A percentile compares a stretch with the other conserved stretches of the same genome.
These are phyloP conservation scores for Kalmusia sp. DNA, from an alignment of 2,329 filamentous ascomycete species.

Conservation along the genomic window DNA sequence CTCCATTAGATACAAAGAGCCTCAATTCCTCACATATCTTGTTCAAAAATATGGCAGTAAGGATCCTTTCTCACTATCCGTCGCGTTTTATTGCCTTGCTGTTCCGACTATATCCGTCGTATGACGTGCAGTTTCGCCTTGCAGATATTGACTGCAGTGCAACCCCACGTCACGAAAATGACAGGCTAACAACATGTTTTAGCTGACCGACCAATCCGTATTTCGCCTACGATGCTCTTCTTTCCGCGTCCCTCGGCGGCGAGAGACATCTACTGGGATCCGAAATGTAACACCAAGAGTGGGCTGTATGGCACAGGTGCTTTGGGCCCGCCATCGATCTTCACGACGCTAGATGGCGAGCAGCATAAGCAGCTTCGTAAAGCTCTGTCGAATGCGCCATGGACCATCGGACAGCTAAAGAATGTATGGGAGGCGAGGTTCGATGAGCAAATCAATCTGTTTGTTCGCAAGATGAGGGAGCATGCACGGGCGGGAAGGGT, in stretches of 20 bases:
- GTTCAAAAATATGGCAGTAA: constrained; percentile 38
- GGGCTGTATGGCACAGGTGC: constrained; percentile 45
- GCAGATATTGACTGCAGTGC: constrained; percentile 5
- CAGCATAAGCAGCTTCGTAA: constrained; percentile 45
- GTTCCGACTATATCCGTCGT: background rate
- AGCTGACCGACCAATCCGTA: constrained; percentile 46
- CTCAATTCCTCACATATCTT: constrained; percentile 37
- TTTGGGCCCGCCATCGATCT: constrained; percentile 46
- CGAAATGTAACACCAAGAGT: constrained; percentile 45
- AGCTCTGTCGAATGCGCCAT: constrained; percentile 45
- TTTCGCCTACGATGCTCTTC: constrained; percentile 47
- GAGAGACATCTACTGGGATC: constrained; percentile 51
- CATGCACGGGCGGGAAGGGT: constrained; percentile 25
- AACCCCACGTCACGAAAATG: background rate
- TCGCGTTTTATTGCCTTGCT: background rate
- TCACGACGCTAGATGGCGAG: constrained; percentile 42
- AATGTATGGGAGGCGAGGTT: constrained; percentile 49
- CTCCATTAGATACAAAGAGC: constrained; percentile 34
- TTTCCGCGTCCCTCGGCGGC: constrained; percentile 46
- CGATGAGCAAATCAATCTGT: constrained; percentile 45
- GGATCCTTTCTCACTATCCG: constrained; percentile 6
- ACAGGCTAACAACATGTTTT: background rate
- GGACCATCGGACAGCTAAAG: constrained; percentile 49
- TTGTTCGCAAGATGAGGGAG: constrained; percentile 42
- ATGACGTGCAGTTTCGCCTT: constrained; percentile 8